Percentiles rank a stretch among this genome's conserved stretches.
phyloP scores from a whole-genome alignment of 257 asterid genomes.

The Vinca minor region DNA sequence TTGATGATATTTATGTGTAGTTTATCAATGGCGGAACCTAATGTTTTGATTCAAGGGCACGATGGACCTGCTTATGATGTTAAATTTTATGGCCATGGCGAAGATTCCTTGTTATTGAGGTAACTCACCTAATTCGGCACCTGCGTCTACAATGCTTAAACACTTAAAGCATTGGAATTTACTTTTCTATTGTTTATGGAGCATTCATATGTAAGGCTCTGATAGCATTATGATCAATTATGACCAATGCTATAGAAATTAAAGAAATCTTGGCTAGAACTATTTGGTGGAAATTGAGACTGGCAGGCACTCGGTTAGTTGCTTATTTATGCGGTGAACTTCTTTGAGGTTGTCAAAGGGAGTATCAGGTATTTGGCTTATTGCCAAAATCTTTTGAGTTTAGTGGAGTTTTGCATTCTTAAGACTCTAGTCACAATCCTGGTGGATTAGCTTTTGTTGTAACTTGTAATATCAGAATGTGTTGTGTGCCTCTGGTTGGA shows the following conservation, averaged over 20 bases:
- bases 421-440: neutral
- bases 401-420: neutral
- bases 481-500: neutral
- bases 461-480: neutral
- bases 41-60: slow-evolving; percentile 62
- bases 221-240: neutral
- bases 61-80: slow-evolving; percentile 97
- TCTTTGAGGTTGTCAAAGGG: neutral
- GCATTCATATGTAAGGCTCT: neutral
- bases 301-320: neutral
- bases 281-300: neutral
- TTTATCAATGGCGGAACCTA: slow-evolving; percentile 61
- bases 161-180: neutral
- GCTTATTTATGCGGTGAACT: neutral
- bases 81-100: slow-evolving; percentile 46
- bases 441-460: neutral
- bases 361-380: too few relatives aligned
- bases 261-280: neutral
- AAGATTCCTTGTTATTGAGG: slow-evolving; percentile 78
- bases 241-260: neutral
- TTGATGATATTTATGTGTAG: slow-evolving; percentile 34
- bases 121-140: slow-evolving; percentile 12
- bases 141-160: neutral
- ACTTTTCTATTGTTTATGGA: neutral
- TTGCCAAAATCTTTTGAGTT: neutral